These are phyloP conservation scores for Zygosaccharomyces pseudobailii DNA, from an alignment of 1,139 yeast species.

Conservation along the genomic window DNA sequence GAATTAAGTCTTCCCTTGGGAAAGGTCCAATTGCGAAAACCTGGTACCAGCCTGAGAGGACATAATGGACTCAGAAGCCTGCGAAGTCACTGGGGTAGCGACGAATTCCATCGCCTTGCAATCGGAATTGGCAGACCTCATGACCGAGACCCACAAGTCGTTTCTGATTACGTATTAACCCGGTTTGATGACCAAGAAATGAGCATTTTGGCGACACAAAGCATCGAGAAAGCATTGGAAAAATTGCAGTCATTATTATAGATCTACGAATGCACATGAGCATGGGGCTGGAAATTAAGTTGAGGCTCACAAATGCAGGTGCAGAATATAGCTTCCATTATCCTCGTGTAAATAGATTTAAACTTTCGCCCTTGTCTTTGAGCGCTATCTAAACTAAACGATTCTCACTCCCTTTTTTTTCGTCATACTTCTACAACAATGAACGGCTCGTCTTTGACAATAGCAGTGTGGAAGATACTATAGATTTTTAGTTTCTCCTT, in stretches of 20 bases:
- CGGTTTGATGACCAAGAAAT: constrained; percentile 41
- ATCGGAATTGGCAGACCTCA: constrained; percentile 72
- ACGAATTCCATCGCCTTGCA: constrained; percentile 43
- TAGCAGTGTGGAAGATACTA: too few species aligned
- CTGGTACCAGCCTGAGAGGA: constrained; percentile 60
- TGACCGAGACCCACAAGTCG: constrained; percentile 39
- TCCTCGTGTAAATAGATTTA: too few species aligned
- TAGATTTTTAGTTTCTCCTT: too few species aligned
- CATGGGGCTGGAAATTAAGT: too few species aligned
- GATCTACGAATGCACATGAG: too few species aligned
- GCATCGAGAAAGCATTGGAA: constrained; percentile 11
- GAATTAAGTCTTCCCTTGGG: constrained; percentile 68
- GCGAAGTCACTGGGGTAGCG: constrained; percentile 38
- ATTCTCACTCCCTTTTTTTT: too few species aligned
- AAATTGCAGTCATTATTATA: constrained; percentile 2
- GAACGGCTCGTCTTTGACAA: too few species aligned
- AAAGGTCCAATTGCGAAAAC: constrained; percentile 51
- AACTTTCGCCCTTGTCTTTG: too few species aligned
- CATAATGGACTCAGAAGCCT: constrained; percentile 75
- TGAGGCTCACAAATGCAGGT: too few species aligned
- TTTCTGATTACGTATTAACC: constrained; percentile 59
- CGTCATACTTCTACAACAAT: too few species aligned
- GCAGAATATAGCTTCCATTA: too few species aligned
- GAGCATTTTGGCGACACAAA: constrained; percentile 16
- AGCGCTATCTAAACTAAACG: too few species aligned